These are phyloP conservation scores for Nymphaea thermarum DNA, from an alignment of 164 flowering plant species.

Conservation along the genomic window DNA sequence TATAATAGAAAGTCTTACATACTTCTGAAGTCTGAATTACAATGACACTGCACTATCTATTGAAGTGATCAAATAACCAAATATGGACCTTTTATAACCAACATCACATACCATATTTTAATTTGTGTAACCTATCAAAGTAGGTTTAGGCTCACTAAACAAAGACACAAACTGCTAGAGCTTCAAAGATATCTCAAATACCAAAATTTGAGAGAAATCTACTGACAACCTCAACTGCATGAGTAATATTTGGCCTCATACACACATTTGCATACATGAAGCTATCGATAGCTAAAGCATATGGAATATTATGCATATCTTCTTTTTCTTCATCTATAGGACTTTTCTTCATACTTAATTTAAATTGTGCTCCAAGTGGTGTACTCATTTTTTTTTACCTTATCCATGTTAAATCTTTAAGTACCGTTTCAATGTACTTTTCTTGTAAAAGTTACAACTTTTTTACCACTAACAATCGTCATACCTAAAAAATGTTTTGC, in stretches of 20 bases:
- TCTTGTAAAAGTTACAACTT: slow-evolving; percentile 4
- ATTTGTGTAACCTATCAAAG: slow-evolving; percentile 1
- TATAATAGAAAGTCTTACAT: not conserved
- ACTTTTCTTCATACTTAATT: not conserved
- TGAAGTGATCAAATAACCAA: not conserved
- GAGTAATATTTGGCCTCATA: not conserved
- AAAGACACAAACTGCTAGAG: not conserved
- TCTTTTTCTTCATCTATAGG: not conserved
- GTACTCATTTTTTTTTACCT: not conserved
- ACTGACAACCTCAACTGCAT: slow-evolving; percentile 1
- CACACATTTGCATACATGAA: slow-evolving; percentile 4
- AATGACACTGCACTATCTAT: not conserved
- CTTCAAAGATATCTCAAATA: not conserved
- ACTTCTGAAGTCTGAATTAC: not conserved
- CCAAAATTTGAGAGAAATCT: not conserved
- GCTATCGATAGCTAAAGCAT: not conserved
- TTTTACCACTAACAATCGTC: not conserved
- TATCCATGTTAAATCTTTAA: slow-evolving; percentile 1
- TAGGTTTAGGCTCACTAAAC: not conserved
- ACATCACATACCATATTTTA: not conserved
- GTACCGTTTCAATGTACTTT: not conserved
- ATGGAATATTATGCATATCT: not conserved
- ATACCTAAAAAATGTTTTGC: not conserved
- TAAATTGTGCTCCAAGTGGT: not conserved
- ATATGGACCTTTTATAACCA: not conserved